Percentiles rank a stretch among this genome's conserved stretches.
These are phyloP conservation scores for Millerozyma acaciae DNA, from an alignment of 805 yeast genomes.

Conservation along the genomic window DNA sequence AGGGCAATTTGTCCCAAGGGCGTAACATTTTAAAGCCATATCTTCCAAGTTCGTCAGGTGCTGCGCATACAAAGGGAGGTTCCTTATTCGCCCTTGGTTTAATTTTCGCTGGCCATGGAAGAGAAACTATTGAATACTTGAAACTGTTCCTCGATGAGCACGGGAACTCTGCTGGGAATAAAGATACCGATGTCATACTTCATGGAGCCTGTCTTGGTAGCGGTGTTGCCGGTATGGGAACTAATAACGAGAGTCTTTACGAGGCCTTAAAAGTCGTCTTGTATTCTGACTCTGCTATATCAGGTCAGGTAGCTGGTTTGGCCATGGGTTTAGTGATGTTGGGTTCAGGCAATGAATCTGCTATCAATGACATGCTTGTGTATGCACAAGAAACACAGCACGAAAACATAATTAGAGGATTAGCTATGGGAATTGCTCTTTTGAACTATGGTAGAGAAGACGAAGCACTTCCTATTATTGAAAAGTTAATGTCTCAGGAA, in stretches of 20 bases:
- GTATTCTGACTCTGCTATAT: constrained; percentile 85
- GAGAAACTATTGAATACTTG: constrained; percentile 76
- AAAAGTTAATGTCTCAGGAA: constrained; percentile 64
- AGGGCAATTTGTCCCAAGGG: constrained; percentile 91
- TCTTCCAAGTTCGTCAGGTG: constrained; percentile 74
- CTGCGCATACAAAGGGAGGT: constrained; percentile 93
- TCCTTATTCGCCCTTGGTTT: constrained; percentile 90
- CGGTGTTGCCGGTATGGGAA: constrained; percentile 96
- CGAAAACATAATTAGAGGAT: constrained; percentile 91
- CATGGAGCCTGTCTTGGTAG: constrained; percentile 96
- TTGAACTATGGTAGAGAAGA: constrained; percentile 84
- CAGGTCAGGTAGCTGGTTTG: constrained; percentile 95
- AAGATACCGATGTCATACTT: constrained; percentile 74
- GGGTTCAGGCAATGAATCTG: constrained; percentile 75
- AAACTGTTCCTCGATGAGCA: constrained; percentile 65
- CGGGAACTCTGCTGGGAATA: constrained; percentile 61
- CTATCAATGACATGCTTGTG: constrained; percentile 73
- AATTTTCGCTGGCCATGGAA: constrained; percentile 94
- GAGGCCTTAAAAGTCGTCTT: constrained; percentile 80
- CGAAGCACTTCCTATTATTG: constrained; percentile 66
- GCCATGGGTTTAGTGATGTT: constrained; percentile 95
- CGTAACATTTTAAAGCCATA: constrained; percentile 83
- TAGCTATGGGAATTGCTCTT: constrained; percentile 84
- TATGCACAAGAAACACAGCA: constrained; percentile 96
- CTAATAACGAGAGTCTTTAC: constrained; percentile 67